These are phyloP conservation scores for Lippia alba DNA, from an alignment of 305 asterid species.

Conservation along the genomic window DNA sequence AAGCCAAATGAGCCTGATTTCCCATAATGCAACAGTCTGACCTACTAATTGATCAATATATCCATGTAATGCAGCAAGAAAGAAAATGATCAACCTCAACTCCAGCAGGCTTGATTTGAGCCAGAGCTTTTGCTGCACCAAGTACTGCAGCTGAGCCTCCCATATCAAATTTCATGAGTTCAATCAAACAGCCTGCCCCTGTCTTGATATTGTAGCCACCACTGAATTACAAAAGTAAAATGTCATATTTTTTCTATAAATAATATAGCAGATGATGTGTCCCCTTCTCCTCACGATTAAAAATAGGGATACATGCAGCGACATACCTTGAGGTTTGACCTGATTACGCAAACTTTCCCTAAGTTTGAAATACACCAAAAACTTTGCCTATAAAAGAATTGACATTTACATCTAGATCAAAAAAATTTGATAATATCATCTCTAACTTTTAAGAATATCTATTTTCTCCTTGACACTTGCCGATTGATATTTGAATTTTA, in stretches of 20 bases:
- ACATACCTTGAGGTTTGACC: no score
- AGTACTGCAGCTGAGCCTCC: conserved; percentile 97
- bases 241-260: neutral
- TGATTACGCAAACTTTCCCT: no score
- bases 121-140: conserved; percentile 98
- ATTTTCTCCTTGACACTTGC: no score
- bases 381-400: no score
- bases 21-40: no score
- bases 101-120: conserved; percentile 89
- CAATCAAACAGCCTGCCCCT: conserved; percentile 87
- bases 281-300: no score
- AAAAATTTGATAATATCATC: no score
- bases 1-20: no score
- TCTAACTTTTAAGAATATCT: no score
- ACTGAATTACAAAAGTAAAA: conserved; percentile 37
- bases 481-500: no score
- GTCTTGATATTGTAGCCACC: conserved; percentile 91
- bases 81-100: conserved; percentile 65
- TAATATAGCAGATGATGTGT: neutral
- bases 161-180: conserved; percentile 97
- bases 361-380: no score
- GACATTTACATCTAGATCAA: no score
- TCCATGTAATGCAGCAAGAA: conserved; percentile 7
- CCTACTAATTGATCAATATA: conserved; percentile 9
- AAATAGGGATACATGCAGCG: neutral